Evolutionary conservation across 169 alveolate species (phyloP), one percentile per base, ranked within the genome.

Genomic region (Eimeria maxima): DNA sequence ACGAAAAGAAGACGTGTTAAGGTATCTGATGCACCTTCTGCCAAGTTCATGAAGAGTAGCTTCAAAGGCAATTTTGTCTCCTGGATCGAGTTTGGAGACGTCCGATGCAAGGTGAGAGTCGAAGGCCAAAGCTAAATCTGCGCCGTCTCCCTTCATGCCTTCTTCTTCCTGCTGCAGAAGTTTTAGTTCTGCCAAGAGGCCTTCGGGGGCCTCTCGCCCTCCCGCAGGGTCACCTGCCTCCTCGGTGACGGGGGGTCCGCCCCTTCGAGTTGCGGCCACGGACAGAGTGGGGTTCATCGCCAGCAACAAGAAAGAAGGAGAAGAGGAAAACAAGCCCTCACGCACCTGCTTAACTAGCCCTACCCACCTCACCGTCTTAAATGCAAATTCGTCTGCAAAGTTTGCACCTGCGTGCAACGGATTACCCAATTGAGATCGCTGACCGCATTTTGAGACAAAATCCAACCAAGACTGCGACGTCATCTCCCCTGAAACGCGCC

Each of bases 91-190:
- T 57, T 71, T 47, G 33, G 38, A 89, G 55, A 90, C 78, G 4
- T 73, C 69, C 11, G 24, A 22, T 60, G 76, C 78, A 2, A 90
- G 95, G n/a, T 29, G 50, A 20, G 57, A 65, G 74, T 71, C 81
- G 95, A 90, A 90, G 65, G 95, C 95, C 4, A 90, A 80, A 4
- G 90, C 95, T 20, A 90, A 50, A 55, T 90, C 95, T 3, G 95
- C 95, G 4, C 95, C 90, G 63, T 90, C 95, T 73, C 95, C 95
- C 63, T 73, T 80, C 95, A 90, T 50, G 5, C 90, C 95, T 90
- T 57, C 53, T 22, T 71, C 78, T 90, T 90, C 95, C 33, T 73
- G 60, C 11, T 74, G 80, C 11, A 90, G 65, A 0, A 55, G 29
- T 45, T 76, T 63, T 45, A 76, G 16, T 45, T 76, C 87, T 13